A percentile compares a stretch with the other conserved stretches of the same genome.
Conservation (phyloP, 306 rosid genomes). For the Herpetospermum pedunculosum region DNA sequence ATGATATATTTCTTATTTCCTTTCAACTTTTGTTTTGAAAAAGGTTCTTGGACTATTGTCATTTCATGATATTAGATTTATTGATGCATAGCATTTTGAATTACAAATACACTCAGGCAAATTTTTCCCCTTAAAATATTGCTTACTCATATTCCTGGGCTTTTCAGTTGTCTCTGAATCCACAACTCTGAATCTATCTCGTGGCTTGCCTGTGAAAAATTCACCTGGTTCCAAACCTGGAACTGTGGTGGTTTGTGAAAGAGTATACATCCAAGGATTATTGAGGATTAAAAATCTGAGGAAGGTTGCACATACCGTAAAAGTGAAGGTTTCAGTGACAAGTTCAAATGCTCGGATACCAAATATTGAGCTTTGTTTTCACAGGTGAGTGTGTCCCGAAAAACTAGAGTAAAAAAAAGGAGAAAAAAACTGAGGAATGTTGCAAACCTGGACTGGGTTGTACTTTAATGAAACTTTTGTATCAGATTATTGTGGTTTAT, state of each 20-base stretch:
- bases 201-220: conserved; percentile 39
- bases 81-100: not conserved
- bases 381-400: conserved; percentile 67
- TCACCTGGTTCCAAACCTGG: conserved; percentile 67
- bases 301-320: conserved; percentile 48
- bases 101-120: not conserved
- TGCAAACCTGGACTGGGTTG: not conserved
- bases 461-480: not conserved
- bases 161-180: conserved; percentile 42
- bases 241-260: conserved; percentile 39
- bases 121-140: not conserved
- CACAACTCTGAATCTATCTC: conserved; percentile 36
- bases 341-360: conserved; percentile 25
- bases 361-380: conserved; percentile 67
- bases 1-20: not conserved
- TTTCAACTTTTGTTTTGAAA: not conserved
- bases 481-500: not conserved
- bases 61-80: not conserved
- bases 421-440: too few relatives aligned
- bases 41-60: not conserved
- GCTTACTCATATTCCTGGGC: not conserved
- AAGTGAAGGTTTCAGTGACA: conserved; percentile 44
- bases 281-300: conserved; percentile 47
- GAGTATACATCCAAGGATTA: conserved; percentile 54
- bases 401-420: too few relatives aligned